Base-by-base conservation (phyloP, 164 flowering plant genomes). In the Chimonanthus salicifolius region DNA sequence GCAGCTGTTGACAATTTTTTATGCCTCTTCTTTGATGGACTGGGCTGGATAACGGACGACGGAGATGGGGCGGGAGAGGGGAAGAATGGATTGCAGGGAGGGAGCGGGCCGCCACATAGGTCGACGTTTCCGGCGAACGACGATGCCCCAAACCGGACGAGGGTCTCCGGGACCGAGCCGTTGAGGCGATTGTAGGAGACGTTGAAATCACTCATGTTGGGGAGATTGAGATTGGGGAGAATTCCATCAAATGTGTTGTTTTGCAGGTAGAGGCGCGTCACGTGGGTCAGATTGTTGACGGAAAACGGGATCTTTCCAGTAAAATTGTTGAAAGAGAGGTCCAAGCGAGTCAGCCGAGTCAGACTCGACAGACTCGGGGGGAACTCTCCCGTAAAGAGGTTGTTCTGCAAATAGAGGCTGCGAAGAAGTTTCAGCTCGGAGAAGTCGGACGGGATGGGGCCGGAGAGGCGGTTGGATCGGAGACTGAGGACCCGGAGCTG, bases 401-500 rank as follows among this genome's bases (percentile, higher is more conserved):
- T 95, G 74, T 81, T 46, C 49, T 93, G 98, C 2, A 93, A 82
- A 75, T 86, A 95, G 10, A 93, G 76, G 66, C 83, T 84, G 16
- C 91, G 89, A 3, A 93, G 81, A 4, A 77, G 47, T 4, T 82
- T 83, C 20, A 95, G 80, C 64, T 87, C 76, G 4, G 90, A 74
- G 78, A 95, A 87, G 71, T 95, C 99, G 3, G 85, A 13, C 0
- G 99, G 99, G 62, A 93, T 65, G 70, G 64, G 10, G 7, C 97
- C 99, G 69, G 85, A 79, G 51, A 95, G 88, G 5, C 85, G 81
- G 71, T 95, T 95, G 10, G 90, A 80, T 1, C 94, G 92, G 77
- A 95, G 93, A 71, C 91, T 86, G 47, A 95, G 88, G 15, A 95
- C 87, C 4, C 97, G 85, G 33, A 95, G 91, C 64, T 82, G 78